Base-by-base conservation (phyloP, 257 asterid genomes). In the Solanum virginianum region DNA sequence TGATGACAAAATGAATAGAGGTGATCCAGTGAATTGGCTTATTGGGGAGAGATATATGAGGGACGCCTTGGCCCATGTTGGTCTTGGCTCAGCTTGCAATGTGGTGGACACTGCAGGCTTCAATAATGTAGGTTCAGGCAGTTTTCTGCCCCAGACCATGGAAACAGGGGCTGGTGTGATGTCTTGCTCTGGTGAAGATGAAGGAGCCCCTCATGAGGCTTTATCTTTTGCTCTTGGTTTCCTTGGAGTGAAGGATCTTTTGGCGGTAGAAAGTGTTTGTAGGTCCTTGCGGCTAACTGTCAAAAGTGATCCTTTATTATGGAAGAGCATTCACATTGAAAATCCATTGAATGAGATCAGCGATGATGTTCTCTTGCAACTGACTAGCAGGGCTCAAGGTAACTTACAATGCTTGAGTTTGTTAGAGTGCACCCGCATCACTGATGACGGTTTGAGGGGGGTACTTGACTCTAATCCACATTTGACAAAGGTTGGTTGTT, bases 281-380 rank as follows among this genome's bases (percentile, higher is more conserved):
- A 91, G 86, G 85, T 92, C 94, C n/a, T 84, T 94, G 77, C 83
- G 85, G 77, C 83, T 87, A 62, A 81, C 90, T 13, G 92, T 94
- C n/a, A 91, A 84, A 79, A 89, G 43, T 65, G 98, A 93, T 86
- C 90, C 94, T 22, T 85, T 87, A 82, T 80, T 96, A 83, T 94
- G 99, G 99, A 91, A 81, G 91, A 88, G 82, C 57, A 88, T 96
- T 83, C 97, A 90, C 89, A 90, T 96, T n/a, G 95, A 90, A 60
- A 87, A 85, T 85, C 93, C 98, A 49, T 86, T 93, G 85, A 93
- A 88, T 74, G 96, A 93, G 77, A 90, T 96, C 62, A 92, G 94
- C 9, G 95, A 96, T 83, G 97, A 93, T 86, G 32, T 71, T 87
- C 98, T 96, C 68, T 20, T 91, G 83, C 85, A 84, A 57, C 84